Percentiles rank a stretch among this genome's conserved stretches.
Conservation (phyloP, 228 moss, liverwort and hornwort genomes). For the Sphagnum magellanicum region DNA sequence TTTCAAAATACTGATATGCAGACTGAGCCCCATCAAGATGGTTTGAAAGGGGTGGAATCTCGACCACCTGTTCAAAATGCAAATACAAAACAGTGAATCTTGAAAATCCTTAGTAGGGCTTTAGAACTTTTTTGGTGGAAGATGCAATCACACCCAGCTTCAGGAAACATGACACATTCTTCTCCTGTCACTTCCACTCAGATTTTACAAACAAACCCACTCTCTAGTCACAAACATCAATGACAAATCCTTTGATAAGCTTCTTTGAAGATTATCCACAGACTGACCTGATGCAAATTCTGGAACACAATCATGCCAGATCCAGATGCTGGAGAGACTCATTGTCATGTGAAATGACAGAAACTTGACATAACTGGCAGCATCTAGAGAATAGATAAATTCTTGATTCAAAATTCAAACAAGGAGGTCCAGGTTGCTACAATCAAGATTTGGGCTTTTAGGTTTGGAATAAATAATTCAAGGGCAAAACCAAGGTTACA, state of each 20-base stretch:
- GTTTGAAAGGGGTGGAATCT: slow-evolving; percentile 25
- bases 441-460: neutral
- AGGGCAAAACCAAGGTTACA: neutral
- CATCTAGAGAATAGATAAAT: neutral
- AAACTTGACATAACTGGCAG: neutral
- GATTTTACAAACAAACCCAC: neutral
- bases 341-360: neutral
- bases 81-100: neutral
- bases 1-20: slow-evolving; percentile 41
- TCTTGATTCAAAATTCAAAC: neutral
- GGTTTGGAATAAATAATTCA: neutral
- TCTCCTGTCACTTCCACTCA: neutral
- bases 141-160: neutral
- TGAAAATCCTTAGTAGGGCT: neutral
- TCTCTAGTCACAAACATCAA: neutral
- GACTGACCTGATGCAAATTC: too few relatives aligned
- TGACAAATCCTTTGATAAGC: neutral
- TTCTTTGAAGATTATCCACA: too few relatives aligned
- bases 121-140: too few relatives aligned
- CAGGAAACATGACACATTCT: neutral
- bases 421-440: neutral
- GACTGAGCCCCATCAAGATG: slow-evolving; percentile 42
- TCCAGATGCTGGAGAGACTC: neutral
- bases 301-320: too few relatives aligned
- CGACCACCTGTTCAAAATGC: slow-evolving; percentile 24